Base-by-base conservation (phyloP, 2,329 filamentous ascomycete species). In the Helicocarpus griseus region DNA sequence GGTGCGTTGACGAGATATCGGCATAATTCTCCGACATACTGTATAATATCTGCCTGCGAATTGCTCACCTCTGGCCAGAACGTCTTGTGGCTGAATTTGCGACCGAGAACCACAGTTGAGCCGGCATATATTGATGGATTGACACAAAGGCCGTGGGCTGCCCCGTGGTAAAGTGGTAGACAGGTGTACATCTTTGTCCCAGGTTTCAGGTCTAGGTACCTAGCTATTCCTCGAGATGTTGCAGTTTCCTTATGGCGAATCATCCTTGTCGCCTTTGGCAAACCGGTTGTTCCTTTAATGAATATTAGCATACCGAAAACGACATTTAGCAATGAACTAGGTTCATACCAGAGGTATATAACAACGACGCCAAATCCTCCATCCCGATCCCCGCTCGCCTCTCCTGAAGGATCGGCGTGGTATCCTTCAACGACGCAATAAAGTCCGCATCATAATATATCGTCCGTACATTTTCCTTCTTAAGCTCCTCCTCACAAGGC, bases 91-190 rank as follows among this genome's bases (percentile, higher is more conserved):
- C 72, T 74, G 58, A 75, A 75, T 50, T 73, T 75, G 9, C 72
- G 67, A 24, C 68, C 62, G 2, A 75, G 58, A 49, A 71, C 74
- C 28, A 76, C 59, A 0, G 72, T 73, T 6, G 66, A 66, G 5
- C 61, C 61, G 8, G 72, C 71, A 3, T 73, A 56, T 1, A 63
- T 63, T 50, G 71, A 70, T 35, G 66, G 69, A 5, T 75, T 17
- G 1, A 71, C 72, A 0, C 67, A 70, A 50, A 75, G 74, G 51
- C 73, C 68, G 36, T 49, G 47, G 4, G 69, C 73, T 0, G 74
- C 76, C 43, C 71, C 74, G 58, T 77, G 74, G 60, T 76, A 77
- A 13, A 77, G 63, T 0, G 74, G 73, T 7, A 77, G 63, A 9
- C 71, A 65, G 2, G 70, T 75, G 54, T 76, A 77, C 14, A 66